These are phyloP conservation scores for Golubevia pallescens DNA, from an alignment of 1,284 basidiomycete genomes.

Conservation along the genomic window DNA sequence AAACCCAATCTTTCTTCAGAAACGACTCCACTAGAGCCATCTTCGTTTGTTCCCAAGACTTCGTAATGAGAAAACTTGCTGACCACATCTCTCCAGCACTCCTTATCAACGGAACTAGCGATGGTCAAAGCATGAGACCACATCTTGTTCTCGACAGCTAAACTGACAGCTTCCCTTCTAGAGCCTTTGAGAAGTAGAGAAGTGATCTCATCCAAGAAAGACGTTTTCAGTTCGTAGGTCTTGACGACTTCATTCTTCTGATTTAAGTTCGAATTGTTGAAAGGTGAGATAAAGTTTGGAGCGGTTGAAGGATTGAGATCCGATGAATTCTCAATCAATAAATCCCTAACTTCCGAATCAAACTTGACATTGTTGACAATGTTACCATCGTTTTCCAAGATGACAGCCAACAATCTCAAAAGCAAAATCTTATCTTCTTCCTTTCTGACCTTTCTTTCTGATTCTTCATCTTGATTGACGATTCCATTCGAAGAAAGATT, in stretches of 20 bases:
- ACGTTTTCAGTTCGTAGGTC: constrained; percentile 35
- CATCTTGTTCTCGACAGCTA: constrained; percentile 41
- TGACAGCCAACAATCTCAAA: constrained; percentile 38
- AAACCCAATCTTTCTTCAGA: constrained; percentile 39
- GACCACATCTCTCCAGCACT: constrained; percentile 44
- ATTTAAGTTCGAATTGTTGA: background rate
- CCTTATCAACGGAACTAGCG: constrained; percentile 52
- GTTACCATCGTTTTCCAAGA: constrained; percentile 56
- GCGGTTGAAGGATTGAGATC: background rate
- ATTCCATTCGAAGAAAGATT: constrained; percentile 10
- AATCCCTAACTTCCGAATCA: constrained; percentile 4
- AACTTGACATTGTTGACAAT: constrained; percentile 14
- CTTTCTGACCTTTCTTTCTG: background rate
- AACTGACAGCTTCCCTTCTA: constrained; percentile 39
- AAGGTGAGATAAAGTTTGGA: background rate
- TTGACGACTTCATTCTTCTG: constrained; percentile 22
- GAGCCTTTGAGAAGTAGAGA: constrained; percentile 43
- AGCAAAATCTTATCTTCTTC: constrained; percentile 50
- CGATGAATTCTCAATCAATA: constrained; percentile 2
- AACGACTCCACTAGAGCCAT: constrained; percentile 1
- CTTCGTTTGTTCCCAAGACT: constrained; percentile 12
- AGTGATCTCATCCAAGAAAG: constrained; percentile 47
- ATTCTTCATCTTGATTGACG: background rate
- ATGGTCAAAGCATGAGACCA: constrained; percentile 62
- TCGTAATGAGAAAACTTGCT: constrained; percentile 47